Conservation (phyloP, 805 yeast genomes). For the Myxozyma neotropica region DNA sequence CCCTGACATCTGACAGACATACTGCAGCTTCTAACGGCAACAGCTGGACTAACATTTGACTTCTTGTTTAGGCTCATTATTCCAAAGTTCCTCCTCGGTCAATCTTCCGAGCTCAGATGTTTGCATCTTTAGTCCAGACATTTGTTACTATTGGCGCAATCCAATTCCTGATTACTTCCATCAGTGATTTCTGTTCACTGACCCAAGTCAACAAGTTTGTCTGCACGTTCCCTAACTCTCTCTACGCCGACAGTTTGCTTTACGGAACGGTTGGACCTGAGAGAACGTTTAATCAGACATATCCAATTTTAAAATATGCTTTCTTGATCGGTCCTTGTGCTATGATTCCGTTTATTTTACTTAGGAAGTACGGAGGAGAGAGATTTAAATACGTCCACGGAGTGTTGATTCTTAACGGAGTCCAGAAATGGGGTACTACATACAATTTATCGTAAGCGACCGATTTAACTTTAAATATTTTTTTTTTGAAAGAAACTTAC, state of each 20-base stretch:
- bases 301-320: constrained; percentile 29
- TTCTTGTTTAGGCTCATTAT: constrained; percentile 55
- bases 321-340: constrained; percentile 32
- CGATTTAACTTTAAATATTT: background rate
- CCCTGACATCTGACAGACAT: no score
- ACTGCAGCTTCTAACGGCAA: no score
- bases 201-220: constrained; percentile 51
- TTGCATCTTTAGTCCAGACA: constrained; percentile 51
- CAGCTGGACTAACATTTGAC: no score
- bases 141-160: constrained; percentile 49
- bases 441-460: constrained; percentile 17
- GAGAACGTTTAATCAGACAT: constrained; percentile 53
- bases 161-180: constrained; percentile 46
- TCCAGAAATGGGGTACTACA: constrained; percentile 11
- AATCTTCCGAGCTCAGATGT: constrained; percentile 55
- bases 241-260: constrained; percentile 58
- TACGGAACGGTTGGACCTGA: constrained; percentile 71
- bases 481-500: background rate
- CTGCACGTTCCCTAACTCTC: constrained; percentile 52
- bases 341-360: constrained; percentile 19
- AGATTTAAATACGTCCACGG: constrained; percentile 14
- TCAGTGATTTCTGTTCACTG: constrained; percentile 49
- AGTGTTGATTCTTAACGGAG: constrained; percentile 16
- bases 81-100: constrained; percentile 64
- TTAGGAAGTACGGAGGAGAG: constrained; percentile 7